Evolutionary conservation across 768 basidiomycete genomes (phyloP), one percentile per base, ranked within the genome.

Genomic region (Punctularia strigosozonata): DNA sequence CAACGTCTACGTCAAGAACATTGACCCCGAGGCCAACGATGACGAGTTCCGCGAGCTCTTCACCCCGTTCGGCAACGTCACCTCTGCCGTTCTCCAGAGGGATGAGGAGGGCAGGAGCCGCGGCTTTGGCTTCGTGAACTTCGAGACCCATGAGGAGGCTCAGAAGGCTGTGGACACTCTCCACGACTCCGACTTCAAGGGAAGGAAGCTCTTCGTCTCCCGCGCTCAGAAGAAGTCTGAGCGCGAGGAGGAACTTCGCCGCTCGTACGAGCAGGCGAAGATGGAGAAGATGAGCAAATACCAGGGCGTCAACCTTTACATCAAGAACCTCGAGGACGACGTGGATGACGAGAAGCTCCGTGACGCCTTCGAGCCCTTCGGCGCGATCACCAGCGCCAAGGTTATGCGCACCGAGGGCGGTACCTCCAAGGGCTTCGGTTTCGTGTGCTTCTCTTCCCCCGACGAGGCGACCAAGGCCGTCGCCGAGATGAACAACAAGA

Each of bases 401-500:
- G 85, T 99, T 58, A 99, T 99, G 95, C 80, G 85, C 48, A 94
- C 97, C 61, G 95, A 98, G 43, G 94, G 88, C 63, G 75, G 73
- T 43, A 77, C 71, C 38, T 95, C 91, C 7, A 91, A 91, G 60
- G 91, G 94, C 49, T 99, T 99, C 55, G 95, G 95, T 47, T 99
- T 99, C 58, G 95, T 99, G 51, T 99, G 95, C 65, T 99, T 90
- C 72, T 89, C 90, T 25, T 83, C 90, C 38, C 91, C 95, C 35
- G 95, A 99, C 49, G 95, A 99, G 65, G 92, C 95, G 18, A 97
- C 90, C 55, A 98, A 98, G 69, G 95, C 95, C 44, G 91, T 98
- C 43, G 87, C 90, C 40, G 95, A 99, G 70, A 95, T 99, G 91
- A 99, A 99, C 75, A 97, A 95, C 77, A 94, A 94, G 69, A 98